Percentiles rank a stretch among this genome's conserved stretches.
phyloP scores from a whole-genome alignment of 1,284 basidiomycete species.

The Laetiporus sulphureus region DNA sequence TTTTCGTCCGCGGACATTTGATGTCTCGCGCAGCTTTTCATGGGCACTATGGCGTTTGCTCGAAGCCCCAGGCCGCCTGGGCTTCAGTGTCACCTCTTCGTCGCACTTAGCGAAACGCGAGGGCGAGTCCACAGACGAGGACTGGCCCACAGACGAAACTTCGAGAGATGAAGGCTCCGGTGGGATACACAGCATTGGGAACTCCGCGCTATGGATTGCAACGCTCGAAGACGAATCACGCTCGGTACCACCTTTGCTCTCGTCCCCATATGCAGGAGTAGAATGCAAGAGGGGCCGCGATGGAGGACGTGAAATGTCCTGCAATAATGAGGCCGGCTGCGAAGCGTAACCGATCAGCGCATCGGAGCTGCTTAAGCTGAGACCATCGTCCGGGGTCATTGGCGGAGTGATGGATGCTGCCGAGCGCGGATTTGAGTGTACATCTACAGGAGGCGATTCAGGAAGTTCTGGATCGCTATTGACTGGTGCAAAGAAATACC shows the following conservation, averaged over 20 bases:
- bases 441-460: slow-evolving; percentile 9
- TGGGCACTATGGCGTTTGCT: slow-evolving; percentile 9
- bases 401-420: slow-evolving; percentile 20
- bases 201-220: slow-evolving; percentile 20
- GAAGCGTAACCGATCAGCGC: slow-evolving; percentile 16
- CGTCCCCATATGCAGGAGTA: slow-evolving; percentile 1
- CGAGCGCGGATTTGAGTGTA: slow-evolving; percentile 10
- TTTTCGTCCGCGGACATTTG: slow-evolving; percentile 12
- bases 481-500: slow-evolving; percentile 17
- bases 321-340: slow-evolving; percentile 12
- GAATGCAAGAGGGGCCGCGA: slow-evolving; percentile 11
- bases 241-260: slow-evolving; percentile 4
- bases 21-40: slow-evolving; percentile 9
- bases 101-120: background rate
- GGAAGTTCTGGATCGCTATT: slow-evolving; percentile 4
- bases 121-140: slow-evolving; percentile 7
- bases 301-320: slow-evolving; percentile 14
- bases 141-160: background rate
- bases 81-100: slow-evolving; percentile 12
- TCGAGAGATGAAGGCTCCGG: slow-evolving; percentile 9
- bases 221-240: slow-evolving; percentile 7
- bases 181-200: slow-evolving; percentile 18
- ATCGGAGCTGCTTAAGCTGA: slow-evolving; percentile 21
- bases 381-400: slow-evolving; percentile 27
- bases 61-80: slow-evolving; percentile 2